Conservation (phyloP, 2,329 filamentous ascomycete genomes). For the Cytospora mali region DNA sequence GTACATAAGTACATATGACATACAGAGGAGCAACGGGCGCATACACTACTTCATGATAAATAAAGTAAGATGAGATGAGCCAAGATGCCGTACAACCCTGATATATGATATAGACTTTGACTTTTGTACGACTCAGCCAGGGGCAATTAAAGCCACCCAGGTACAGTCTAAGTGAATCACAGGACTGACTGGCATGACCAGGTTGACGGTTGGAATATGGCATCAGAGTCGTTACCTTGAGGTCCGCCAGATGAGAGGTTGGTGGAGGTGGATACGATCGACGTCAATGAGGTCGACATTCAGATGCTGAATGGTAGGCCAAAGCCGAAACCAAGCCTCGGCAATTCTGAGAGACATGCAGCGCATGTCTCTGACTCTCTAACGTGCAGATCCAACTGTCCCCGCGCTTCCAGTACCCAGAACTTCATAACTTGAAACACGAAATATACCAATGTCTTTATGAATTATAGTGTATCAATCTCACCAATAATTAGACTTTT, state of each 20-base stretch:
- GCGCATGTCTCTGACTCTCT: neutral
- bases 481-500: neutral
- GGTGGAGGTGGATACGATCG: neutral
- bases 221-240: neutral
- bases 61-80: neutral
- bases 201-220: no score
- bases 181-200: no score
- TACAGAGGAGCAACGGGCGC: neutral
- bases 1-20: neutral
- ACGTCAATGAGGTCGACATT: neutral
- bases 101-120: neutral
- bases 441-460: neutral
- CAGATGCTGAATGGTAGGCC: neutral
- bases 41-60: neutral
- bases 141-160: no score
- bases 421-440: neutral
- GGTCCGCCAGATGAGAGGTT: neutral
- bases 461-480: neutral
- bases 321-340: conserved; percentile 7
- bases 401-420: neutral
- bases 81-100: neutral
- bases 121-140: neutral
- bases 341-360: conserved; percentile 10
- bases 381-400: neutral
- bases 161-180: neutral